A percentile compares a stretch with the other conserved stretches of the same genome.
These are phyloP conservation scores for Aspergillus sp. DNA, from an alignment of 2,329 filamentous ascomycete species.

Conservation along the genomic window DNA sequence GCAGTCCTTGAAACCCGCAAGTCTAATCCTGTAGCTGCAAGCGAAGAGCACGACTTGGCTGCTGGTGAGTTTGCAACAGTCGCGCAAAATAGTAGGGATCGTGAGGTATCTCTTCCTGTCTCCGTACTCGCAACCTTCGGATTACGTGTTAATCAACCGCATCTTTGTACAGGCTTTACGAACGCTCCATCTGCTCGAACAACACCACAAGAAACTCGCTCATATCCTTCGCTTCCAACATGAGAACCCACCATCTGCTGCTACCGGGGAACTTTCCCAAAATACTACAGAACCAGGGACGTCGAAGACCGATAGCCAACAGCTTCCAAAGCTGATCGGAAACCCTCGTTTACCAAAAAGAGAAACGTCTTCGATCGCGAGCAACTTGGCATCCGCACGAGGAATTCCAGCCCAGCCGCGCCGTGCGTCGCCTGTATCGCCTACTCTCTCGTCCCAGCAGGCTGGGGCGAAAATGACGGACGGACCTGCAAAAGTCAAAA, in stretches of 20 bases:
- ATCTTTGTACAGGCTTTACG: slow-evolving; percentile 69
- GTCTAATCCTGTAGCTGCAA: slow-evolving; percentile 73
- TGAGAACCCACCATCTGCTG: slow-evolving; percentile 47
- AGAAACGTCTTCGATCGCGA: slow-evolving; percentile 82
- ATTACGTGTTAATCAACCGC: not conserved
- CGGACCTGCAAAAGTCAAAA: slow-evolving; percentile 44
- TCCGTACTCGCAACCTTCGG: not conserved
- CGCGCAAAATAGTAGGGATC: slow-evolving; percentile 67
- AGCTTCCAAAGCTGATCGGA: slow-evolving; percentile 40
- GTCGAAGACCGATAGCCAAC: slow-evolving; percentile 31
- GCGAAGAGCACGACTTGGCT: slow-evolving; percentile 83
- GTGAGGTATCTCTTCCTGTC: slow-evolving; percentile 45
- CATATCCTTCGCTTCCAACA: slow-evolving; percentile 73
- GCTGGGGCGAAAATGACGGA: slow-evolving; percentile 68
- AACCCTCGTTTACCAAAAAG: slow-evolving; percentile 55
- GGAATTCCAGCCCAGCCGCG: slow-evolving; percentile 63
- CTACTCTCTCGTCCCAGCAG: slow-evolving; percentile 72
- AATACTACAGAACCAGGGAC: slow-evolving; percentile 18
- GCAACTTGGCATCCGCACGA: slow-evolving; percentile 79
- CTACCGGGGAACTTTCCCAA: slow-evolving; percentile 19
- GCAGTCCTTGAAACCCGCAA: slow-evolving; percentile 71
- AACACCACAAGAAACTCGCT: slow-evolving; percentile 82
- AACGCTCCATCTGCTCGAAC: slow-evolving; percentile 79
- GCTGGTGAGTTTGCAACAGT: slow-evolving; percentile 86
- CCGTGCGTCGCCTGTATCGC: slow-evolving; percentile 66